Conservation (phyloP, 2,329 filamentous ascomycete genomes). For the Penicillium sclerotiorum region DNA sequence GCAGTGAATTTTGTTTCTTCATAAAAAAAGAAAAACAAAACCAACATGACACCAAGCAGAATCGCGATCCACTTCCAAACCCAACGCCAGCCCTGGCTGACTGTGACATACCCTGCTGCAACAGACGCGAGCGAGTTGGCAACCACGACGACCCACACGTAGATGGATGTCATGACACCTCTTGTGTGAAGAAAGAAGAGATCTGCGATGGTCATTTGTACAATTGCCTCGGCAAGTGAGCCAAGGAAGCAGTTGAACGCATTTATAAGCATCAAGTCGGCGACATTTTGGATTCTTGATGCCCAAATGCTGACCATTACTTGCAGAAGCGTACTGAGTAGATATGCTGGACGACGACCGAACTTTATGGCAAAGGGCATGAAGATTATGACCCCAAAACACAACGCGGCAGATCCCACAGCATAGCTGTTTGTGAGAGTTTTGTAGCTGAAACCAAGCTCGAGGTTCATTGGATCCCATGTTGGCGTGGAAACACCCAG, state of each 20-base stretch:
- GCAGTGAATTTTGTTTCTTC: constrained; percentile 42
- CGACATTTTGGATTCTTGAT: constrained; percentile 45
- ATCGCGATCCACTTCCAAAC: constrained; percentile 53
- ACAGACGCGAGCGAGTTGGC: constrained; percentile 43
- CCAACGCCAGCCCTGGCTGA: constrained; percentile 53
- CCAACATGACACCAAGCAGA: constrained; percentile 40
- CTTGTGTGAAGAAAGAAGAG: constrained; percentile 54
- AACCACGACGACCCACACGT: constrained; percentile 36
- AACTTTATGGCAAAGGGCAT: constrained; percentile 52
- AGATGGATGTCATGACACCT: constrained; percentile 52
- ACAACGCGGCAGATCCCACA: constrained; percentile 45
- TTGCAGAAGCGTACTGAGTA: constrained; percentile 11
- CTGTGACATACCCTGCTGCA: constrained; percentile 35
- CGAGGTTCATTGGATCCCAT: constrained; percentile 46
- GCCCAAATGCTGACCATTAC: constrained; percentile 42
- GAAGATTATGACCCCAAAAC: constrained; percentile 46
- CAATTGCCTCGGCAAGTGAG: constrained; percentile 48
- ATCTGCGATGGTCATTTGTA: constrained; percentile 54
- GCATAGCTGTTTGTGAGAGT: constrained; percentile 51
- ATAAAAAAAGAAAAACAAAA: constrained; percentile 48
- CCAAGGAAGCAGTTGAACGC: constrained; percentile 48
- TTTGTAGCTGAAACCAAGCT: constrained; percentile 47
- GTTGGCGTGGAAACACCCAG: constrained; percentile 44
- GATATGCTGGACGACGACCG: constrained; percentile 49
- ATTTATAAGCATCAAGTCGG: constrained; percentile 50